Percentiles rank a stretch among this genome's conserved stretches.
phyloP scores from a whole-genome alignment of 768 basidiomycete species.

The Hygrocybe punicea region DNA sequence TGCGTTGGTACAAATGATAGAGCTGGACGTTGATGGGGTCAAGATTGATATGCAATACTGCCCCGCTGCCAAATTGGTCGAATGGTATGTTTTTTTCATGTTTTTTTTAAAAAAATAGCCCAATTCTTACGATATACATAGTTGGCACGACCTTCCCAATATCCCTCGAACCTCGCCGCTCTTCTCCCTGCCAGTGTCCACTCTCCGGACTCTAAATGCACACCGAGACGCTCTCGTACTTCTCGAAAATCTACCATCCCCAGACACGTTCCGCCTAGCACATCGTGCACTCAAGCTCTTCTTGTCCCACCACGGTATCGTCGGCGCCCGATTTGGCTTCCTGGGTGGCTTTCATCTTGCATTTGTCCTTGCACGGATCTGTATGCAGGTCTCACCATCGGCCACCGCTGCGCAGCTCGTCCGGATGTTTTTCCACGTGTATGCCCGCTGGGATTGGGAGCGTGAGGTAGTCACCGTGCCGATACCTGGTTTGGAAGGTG shows the following conservation, averaged over 20 bases:
- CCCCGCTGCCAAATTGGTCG: conserved; percentile 5
- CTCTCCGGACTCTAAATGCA: conserved; percentile 6
- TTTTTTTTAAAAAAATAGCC: background rate
- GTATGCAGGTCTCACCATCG: background rate
- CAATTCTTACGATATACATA: background rate
- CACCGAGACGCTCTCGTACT: conserved; percentile 3
- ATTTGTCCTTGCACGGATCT: conserved; percentile 4
- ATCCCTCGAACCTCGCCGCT: conserved; percentile 7
- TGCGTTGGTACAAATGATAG: conserved; percentile 7
- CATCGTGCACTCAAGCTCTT: conserved; percentile 8
- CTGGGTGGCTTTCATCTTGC: conserved; percentile 6
- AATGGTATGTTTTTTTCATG: conserved; percentile 1
- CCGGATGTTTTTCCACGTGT: conserved; percentile 1
- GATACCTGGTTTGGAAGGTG: background rate
- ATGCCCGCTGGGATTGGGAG: conserved; percentile 7
- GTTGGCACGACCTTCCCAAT: conserved; percentile 2
- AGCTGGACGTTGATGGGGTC: conserved; percentile 1
- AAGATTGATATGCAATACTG: conserved; percentile 7
- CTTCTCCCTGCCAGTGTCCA: conserved; percentile 1
- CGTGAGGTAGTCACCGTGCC: conserved; percentile 1
- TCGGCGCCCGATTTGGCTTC: conserved; percentile 8
- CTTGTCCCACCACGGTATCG: background rate
- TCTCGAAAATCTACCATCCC: background rate
- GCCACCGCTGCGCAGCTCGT: conserved; percentile 3
- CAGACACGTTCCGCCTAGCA: conserved; percentile 2